These are phyloP conservation scores for Papiliotrema fonsecae DNA, from an alignment of 1,284 basidiomycete species.

Conservation along the genomic window DNA sequence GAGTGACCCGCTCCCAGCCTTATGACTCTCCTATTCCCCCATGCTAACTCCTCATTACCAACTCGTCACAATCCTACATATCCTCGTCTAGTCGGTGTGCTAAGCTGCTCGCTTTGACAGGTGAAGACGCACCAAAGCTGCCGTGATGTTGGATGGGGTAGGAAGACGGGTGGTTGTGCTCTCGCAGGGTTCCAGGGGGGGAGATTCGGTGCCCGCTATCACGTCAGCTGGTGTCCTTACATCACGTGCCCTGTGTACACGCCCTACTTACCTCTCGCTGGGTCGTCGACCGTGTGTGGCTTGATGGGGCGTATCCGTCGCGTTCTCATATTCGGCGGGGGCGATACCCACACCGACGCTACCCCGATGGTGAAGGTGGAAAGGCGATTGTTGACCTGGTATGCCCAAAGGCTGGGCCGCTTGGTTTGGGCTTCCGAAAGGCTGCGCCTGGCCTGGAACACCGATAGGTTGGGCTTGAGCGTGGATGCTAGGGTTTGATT, in stretches of 20 bases:
- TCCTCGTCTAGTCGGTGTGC: constrained; percentile 40
- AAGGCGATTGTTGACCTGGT: background rate
- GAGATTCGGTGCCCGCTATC: constrained; percentile 31
- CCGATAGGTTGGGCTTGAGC: constrained; percentile 16
- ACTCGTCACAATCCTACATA: constrained; percentile 3
- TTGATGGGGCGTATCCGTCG: constrained; percentile 32
- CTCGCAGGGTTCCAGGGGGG: constrained; percentile 36
- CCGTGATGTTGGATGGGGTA: constrained; percentile 41
- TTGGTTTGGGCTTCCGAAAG: constrained; percentile 6
- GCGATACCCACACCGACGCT: constrained; percentile 41
- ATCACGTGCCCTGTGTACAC: background rate
- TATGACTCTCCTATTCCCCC: too few relatives aligned
- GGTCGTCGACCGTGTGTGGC: constrained; percentile 20
- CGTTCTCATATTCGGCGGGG: constrained; percentile 34
- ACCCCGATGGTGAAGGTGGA: background rate
- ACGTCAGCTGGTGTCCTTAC: background rate
- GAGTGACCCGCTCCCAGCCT: too few relatives aligned
- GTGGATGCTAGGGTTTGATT: constrained; percentile 6
- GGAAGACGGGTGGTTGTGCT: constrained; percentile 24
- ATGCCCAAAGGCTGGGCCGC: constrained; percentile 10
- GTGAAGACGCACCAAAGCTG: constrained; percentile 32
- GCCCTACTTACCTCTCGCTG: constrained; percentile 34
- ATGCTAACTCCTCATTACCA: background rate
- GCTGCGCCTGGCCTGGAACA: background rate
- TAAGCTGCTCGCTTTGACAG: constrained; percentile 44